Percentiles rank a stretch among this genome's conserved stretches.
Evolutionary conservation across 805 yeast genomes (phyloP).

Genomic region (Ogataea philodendri): DNA sequence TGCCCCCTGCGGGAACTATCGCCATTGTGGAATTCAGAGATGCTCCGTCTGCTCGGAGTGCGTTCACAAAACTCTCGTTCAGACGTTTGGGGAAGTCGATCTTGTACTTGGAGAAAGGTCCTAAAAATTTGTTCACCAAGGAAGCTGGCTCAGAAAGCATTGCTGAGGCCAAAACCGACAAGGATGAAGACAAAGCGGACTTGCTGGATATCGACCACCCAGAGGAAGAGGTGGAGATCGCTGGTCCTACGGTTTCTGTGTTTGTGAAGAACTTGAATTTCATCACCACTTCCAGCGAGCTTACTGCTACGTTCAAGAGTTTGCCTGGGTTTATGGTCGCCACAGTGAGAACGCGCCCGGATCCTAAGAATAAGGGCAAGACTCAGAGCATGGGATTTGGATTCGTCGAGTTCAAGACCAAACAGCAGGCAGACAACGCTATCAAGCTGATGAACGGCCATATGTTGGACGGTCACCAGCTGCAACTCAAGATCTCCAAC

Average conservation of each 20-base stretch:
- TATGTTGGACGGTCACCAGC: constrained; percentile 82
- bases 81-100: constrained; percentile 86
- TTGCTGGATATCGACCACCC: constrained; percentile 19
- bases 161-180: constrained; percentile 34
- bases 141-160: constrained; percentile 39
- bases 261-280: constrained; percentile 93
- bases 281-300: constrained; percentile 59
- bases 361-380: constrained; percentile 66
- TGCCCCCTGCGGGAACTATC: constrained; percentile 97
- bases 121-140: constrained; percentile 69
- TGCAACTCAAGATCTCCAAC: constrained; percentile 85
- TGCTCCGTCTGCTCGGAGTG: constrained; percentile 79
- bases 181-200: constrained; percentile 31
- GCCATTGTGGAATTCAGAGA: constrained; percentile 90
- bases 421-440: constrained; percentile 76
- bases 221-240: constrained; percentile 36
- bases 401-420: constrained; percentile 83
- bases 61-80: constrained; percentile 83
- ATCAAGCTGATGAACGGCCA: constrained; percentile 70
- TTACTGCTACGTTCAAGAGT: constrained; percentile 61
- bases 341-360: constrained; percentile 82
- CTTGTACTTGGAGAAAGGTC: constrained; percentile 91
- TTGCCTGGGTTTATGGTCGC: constrained; percentile 81
- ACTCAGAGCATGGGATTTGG: constrained; percentile 97
- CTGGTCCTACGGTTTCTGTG: constrained; percentile 80